Conservation (phyloP, 768 basidiomycete genomes). For the Mycena vitilis region DNA sequence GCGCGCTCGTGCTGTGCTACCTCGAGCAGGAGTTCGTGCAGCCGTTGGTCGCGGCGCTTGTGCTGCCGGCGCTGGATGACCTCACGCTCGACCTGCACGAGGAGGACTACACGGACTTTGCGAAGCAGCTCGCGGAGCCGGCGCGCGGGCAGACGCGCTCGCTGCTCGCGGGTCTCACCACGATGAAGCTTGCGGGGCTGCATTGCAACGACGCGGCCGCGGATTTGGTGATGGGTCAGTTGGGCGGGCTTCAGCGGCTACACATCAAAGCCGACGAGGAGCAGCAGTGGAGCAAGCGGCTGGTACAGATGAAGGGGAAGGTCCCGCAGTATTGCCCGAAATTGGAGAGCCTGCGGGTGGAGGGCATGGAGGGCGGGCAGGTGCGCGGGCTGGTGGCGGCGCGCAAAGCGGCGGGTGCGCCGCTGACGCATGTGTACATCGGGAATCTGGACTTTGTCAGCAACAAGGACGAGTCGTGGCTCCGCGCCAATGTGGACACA, state of each 20-base stretch:
- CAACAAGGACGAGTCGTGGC: constrained; percentile 60
- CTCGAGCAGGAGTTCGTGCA: constrained; percentile 52
- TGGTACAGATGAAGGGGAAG: constrained; percentile 42
- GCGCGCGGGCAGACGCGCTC: constrained; percentile 54
- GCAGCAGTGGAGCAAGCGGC: constrained; percentile 38
- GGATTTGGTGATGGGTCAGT: constrained; percentile 57
- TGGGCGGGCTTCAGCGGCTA: constrained; percentile 59
- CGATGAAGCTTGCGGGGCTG: constrained; percentile 64
- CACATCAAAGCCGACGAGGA: constrained; percentile 52
- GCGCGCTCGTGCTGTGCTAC: constrained; percentile 52
- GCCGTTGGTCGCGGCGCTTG: constrained; percentile 53
- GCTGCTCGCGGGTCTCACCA: constrained; percentile 60
- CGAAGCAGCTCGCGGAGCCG: constrained; percentile 55
- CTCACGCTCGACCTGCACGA: constrained; percentile 69
- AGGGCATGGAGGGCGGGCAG: constrained; percentile 52
- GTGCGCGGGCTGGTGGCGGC: constrained; percentile 60
- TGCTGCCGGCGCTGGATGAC: constrained; percentile 51
- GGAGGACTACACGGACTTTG: constrained; percentile 65
- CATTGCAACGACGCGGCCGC: constrained; percentile 51
- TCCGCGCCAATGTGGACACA: constrained; percentile 59
- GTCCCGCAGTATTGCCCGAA: constrained; percentile 59
- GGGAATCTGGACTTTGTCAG: constrained; percentile 57
- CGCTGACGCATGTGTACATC: constrained; percentile 61
- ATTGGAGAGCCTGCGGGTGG: constrained; percentile 60
- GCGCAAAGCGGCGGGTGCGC: constrained; percentile 55